Evolutionary conservation across 2,329 filamentous ascomycete genomes (phyloP).

Genomic region (Alternaria dauci): DNA sequence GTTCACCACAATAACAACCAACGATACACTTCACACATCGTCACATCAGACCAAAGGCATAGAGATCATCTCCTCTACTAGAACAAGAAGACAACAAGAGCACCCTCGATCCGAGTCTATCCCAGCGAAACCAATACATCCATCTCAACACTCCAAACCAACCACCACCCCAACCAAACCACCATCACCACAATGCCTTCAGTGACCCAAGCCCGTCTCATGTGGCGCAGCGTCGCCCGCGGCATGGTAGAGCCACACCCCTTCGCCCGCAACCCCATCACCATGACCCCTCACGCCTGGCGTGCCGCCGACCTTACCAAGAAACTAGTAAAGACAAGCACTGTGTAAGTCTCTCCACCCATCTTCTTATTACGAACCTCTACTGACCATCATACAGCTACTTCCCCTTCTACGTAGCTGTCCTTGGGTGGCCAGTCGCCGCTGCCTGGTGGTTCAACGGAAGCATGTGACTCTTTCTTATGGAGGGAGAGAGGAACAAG

Average conservation of each 20-base stretch:
- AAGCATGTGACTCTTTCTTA: conserved; percentile 41
- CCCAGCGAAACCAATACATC: background rate
- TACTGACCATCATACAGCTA: conserved; percentile 28
- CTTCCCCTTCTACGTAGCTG: conserved; percentile 37
- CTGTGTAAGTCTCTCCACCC: conserved; percentile 33
- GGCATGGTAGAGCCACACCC: conserved; percentile 50
- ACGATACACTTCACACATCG: background rate
- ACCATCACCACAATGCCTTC: conserved; percentile 39
- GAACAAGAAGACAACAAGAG: background rate
- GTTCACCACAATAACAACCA: background rate
- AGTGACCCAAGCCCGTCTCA: conserved; percentile 39
- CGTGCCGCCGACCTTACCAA: conserved; percentile 34
- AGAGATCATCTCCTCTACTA: background rate
- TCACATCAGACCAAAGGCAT: background rate
- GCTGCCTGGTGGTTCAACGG: conserved; percentile 37
- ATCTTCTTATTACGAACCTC: background rate
- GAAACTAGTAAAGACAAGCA: conserved; percentile 31
- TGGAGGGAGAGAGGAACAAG: conserved; percentile 2
- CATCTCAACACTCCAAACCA: background rate
- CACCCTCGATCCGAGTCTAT: background rate
- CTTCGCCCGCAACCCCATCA: conserved; percentile 42
- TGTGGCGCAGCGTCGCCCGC: conserved; percentile 44
- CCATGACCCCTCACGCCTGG: conserved; percentile 35
- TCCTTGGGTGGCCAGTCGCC: conserved; percentile 48
- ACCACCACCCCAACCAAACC: background rate